Base-by-base conservation (phyloP, 2,329 filamentous ascomycete species). In the Colletotrichum salicis region DNA sequence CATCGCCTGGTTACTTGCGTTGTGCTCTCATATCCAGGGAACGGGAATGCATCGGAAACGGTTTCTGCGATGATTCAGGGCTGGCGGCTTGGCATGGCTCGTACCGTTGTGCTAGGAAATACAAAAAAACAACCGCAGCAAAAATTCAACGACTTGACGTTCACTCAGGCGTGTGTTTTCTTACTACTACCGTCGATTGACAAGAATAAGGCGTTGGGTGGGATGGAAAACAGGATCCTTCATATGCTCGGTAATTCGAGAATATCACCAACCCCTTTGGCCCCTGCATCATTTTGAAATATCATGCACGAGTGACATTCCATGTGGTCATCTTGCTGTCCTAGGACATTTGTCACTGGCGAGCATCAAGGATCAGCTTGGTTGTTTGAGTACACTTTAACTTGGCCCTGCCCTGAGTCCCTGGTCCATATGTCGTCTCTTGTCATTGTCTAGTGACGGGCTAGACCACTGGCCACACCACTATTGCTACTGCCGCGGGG, bases 11-110 rank as follows among this genome's bases (percentile, higher is more conserved):
- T 73, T 57, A 72, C 64, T 73, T 73, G 72, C 72, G 65, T 64
- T 73, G 45, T 69, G 63, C 69, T 71, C 72, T 68, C 68, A 73
- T 70, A 73, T 64, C 51, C 70, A 54, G 72, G 69, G 65, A 70
- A 71, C 64, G 70, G 70, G 64, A 71, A 70, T 73, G 70, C 72
- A 74, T 74, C 72, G 65, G 72, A 70, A 72, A 74, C 66, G 70
- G 72, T 72, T 73, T 73, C 61, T 73, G 70, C 66, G 70, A 74
- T 70, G 70, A 62, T 62, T 70, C 72, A 59, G 72, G 64, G 64
- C 70, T 72, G 72, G 72, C 72, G 71, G 65, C 72, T 57, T 72
- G 70, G 70, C 72, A 74, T 64, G 70, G 70, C 70, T 58, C 65
- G 70, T 72, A 69, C 66, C 70, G 71, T 72, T 66, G 62, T 73